Evolutionary conservation across 169 alveolate species (phyloP), one percentile per base, ranked within the genome.

Genomic region (Plasmodium sp.): DNA sequence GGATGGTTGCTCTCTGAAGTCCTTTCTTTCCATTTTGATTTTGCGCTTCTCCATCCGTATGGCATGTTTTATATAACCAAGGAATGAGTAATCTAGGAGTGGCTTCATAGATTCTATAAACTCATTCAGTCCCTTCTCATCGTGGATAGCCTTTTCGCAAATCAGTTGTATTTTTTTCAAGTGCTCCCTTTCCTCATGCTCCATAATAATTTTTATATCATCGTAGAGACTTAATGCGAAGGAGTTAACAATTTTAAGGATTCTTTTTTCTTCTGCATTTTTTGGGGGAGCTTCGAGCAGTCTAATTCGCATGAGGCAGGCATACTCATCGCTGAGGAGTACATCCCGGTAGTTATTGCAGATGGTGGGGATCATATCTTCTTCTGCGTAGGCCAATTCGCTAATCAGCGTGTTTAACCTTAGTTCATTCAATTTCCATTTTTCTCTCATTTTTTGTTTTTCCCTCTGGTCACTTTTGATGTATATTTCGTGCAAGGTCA

Each of bases 51-150:
- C 97, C 71, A 84, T 84, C 18, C 93, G 54, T 75, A 95, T 93
- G 18, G 97, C 97, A 58, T 82, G 90, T 43, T 84, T 81, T 56
- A 95, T 90, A 79, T 93, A 95, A 7, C 95, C 97, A n/a, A 95
- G 84, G 88, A 95, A 95, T n/a, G 95, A 93, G 39, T 93, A 74
- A 74, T 95, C 96, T 12, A 95, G 73, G 83, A 95, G 77, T 5
- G 96, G 96, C 77, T 95, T 95, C 97, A 92, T 92, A 5, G 95
- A 92, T 27, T 92, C 95, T 18, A 92, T 95, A 88, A 86, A 95
- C 34, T 93, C 96, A 58, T 86, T 93, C 41, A 95, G 77, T n/a
- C 95, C 94, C 41, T 91, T 84, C 51, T 85, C 93, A 62, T 95
- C 97, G 16, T 81, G 56, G 10, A 95, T 33, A 14, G 96, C 97